Base-by-base conservation (phyloP, 108 stramenopile species). In the Ochromonas danica region DNA sequence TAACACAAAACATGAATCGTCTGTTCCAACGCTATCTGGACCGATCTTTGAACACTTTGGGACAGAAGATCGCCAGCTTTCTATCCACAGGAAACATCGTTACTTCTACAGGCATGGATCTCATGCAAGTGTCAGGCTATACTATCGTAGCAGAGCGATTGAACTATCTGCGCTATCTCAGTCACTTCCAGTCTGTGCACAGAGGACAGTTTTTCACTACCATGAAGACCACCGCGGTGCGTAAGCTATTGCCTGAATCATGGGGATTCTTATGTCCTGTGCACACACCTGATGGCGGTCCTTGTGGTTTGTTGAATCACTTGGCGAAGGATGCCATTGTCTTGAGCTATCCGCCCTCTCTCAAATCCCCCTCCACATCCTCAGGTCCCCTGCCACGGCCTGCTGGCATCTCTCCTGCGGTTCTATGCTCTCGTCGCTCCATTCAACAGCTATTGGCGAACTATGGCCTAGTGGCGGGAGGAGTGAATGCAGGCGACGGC, bases 201-300 rank as follows among this genome's bases (percentile, higher is more conserved):
- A 92, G 98, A 43, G 98, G 98, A 27, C 95, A 96, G 75, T 99
- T 97, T 84, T 98, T 97, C 85, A 96, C 95, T 86, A 93, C 94
- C 81, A 99, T 99, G 98, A 99, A 98, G 81, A 99, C 97, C 36
- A 99, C 98, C 0, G 91, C 95, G 2, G 98, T 99, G 43, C 87
- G 98, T 30, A 96, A 98, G 79, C 89, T 99, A 41, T 88, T 99
- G 42, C 97, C 97, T 0, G 98, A 98, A 79, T 93, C 94, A 78
- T 99, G 96, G 96, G 96, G 97, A 6, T 99, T 96, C 79, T 82
- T 99, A 39, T 99, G 98, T 86, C 98, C 98, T 22, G 98, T 99
- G 35, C 98, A 99, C 85, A 99, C 98, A 28, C 98, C 98, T 0
- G 98, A 99, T 88, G 98, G 98, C 2, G 91, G 94, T 1, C 98